Evolutionary conservation across 2,329 filamentous ascomycete genomes (phyloP).

Genomic region (Epicoccum nigrum): DNA sequence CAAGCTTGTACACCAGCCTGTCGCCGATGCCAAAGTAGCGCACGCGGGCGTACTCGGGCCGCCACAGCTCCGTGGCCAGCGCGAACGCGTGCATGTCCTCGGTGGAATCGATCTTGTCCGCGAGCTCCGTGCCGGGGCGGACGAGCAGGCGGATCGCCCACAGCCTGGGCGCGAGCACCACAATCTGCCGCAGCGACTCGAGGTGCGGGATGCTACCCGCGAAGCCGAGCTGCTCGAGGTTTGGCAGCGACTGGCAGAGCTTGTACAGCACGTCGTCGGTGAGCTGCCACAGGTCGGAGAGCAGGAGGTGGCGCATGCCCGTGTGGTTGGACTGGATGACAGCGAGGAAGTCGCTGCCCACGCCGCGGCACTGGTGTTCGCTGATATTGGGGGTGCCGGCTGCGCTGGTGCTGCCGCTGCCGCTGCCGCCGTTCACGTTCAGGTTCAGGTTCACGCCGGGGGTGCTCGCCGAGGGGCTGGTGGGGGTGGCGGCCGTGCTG

Average conservation of each 20-base stretch:
- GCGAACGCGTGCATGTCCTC: slow-evolving; percentile 43
- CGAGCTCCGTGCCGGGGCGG: slow-evolving; percentile 31
- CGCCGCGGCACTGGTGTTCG: slow-evolving; percentile 41
- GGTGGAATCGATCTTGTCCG: slow-evolving; percentile 33
- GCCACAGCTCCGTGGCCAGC: slow-evolving; percentile 42
- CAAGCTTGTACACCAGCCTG: slow-evolving; percentile 45
- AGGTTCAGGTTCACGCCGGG: slow-evolving; percentile 22
- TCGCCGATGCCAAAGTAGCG: slow-evolving; percentile 51
- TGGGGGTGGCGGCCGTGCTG: slow-evolving; percentile 38
- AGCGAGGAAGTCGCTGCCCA: slow-evolving; percentile 57
- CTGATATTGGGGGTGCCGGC: slow-evolving; percentile 31
- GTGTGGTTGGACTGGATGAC: slow-evolving; percentile 58
- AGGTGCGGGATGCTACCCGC: slow-evolving; percentile 61
- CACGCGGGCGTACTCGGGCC: slow-evolving; percentile 42
- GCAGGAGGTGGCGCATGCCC: slow-evolving; percentile 61
- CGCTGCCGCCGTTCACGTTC: slow-evolving; percentile 15
- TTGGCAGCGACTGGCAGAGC: slow-evolving; percentile 61
- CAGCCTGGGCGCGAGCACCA: slow-evolving; percentile 49
- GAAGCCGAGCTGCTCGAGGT: slow-evolving; percentile 64
- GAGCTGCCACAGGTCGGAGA: slow-evolving; percentile 62
- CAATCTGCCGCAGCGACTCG: slow-evolving; percentile 42
- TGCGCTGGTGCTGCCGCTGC: slow-evolving; percentile 12
- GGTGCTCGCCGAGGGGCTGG: slow-evolving; percentile 35
- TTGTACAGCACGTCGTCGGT: slow-evolving; percentile 56
- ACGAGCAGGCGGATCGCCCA: slow-evolving; percentile 50